These are phyloP conservation scores for Kazachstania viticola DNA, from an alignment of 805 yeast genomes.

Conservation along the genomic window DNA sequence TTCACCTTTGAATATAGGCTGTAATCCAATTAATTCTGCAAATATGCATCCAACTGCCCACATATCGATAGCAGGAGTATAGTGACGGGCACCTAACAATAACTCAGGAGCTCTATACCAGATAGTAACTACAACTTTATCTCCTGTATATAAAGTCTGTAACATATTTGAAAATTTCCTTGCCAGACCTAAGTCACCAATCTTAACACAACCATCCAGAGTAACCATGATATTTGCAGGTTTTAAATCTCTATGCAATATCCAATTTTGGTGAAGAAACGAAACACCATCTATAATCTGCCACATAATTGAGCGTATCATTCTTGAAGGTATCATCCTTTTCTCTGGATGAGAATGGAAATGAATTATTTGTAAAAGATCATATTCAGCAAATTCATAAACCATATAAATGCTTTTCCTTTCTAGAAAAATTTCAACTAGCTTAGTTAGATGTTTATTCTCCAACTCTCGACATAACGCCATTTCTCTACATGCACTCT, in stretches of 20 bases:
- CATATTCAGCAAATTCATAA: slow-evolving; percentile 94
- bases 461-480: slow-evolving; percentile 80
- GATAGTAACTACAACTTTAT: slow-evolving; percentile 90
- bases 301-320: slow-evolving; percentile 79
- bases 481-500: slow-evolving; percentile 93
- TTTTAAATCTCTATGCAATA: slow-evolving; percentile 86
- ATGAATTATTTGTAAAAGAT: slow-evolving; percentile 85
- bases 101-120: slow-evolving; percentile 96
- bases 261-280: slow-evolving; percentile 91
- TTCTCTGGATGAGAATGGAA: slow-evolving; percentile 85
- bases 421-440: slow-evolving; percentile 77
- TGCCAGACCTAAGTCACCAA: slow-evolving; percentile 91
- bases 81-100: slow-evolving; percentile 81
- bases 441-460: slow-evolving; percentile 67
- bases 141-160: slow-evolving; percentile 82
- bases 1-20: slow-evolving; percentile 96
- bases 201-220: slow-evolving; percentile 78
- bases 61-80: slow-evolving; percentile 81
- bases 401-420: slow-evolving; percentile 88
- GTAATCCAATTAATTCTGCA: slow-evolving; percentile 76
- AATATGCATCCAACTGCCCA: slow-evolving; percentile 96
- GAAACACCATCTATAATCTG: slow-evolving; percentile 88
- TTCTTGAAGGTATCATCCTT: slow-evolving; percentile 63
- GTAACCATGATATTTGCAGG: slow-evolving; percentile 98
- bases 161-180: slow-evolving; percentile 77